Conservation (phyloP, 2,329 filamentous ascomycete genomes). For the Curvularia lunata region DNA sequence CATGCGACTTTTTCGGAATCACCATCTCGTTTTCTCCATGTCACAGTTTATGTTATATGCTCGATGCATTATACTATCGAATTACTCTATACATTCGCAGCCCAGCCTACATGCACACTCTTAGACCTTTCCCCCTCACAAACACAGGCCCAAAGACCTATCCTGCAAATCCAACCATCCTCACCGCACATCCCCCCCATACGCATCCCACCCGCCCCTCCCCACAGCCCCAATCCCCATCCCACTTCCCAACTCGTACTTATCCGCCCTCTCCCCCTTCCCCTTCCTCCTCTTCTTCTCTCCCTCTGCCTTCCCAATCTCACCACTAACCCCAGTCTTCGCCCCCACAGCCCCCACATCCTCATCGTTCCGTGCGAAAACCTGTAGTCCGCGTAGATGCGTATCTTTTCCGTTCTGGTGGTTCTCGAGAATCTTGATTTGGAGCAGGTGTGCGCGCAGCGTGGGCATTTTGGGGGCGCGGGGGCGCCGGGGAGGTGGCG, state of each 20-base stretch:
- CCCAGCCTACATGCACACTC: too few species aligned
- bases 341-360: neutral
- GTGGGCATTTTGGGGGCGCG: slow-evolving; percentile 71
- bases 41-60: too few species aligned
- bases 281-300: slow-evolving; percentile 6
- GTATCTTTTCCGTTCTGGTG: slow-evolving; percentile 99
- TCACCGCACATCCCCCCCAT: slow-evolving; percentile 27
- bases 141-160: too few species aligned
- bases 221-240: neutral
- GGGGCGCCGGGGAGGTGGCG: neutral
- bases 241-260: slow-evolving; percentile 21
- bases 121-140: too few species aligned
- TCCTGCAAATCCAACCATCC: too few species aligned
- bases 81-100: too few species aligned
- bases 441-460: slow-evolving; percentile 85
- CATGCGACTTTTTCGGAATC: too few species aligned
- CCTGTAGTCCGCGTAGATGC: slow-evolving; percentile 91
- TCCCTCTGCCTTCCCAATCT: neutral
- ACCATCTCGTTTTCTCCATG: too few species aligned
- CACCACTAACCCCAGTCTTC: slow-evolving; percentile 5
- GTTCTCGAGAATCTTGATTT: slow-evolving; percentile 91
- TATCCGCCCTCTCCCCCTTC: slow-evolving; percentile 13
- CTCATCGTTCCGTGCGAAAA: slow-evolving; percentile 65
- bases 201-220: slow-evolving; percentile 27
- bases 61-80: too few species aligned